A percentile compares a stretch with the other conserved stretches of the same genome.
Evolutionary conservation across 176 grass and related monocot species (phyloP).

Genomic region (Panicum miliaceum): DNA sequence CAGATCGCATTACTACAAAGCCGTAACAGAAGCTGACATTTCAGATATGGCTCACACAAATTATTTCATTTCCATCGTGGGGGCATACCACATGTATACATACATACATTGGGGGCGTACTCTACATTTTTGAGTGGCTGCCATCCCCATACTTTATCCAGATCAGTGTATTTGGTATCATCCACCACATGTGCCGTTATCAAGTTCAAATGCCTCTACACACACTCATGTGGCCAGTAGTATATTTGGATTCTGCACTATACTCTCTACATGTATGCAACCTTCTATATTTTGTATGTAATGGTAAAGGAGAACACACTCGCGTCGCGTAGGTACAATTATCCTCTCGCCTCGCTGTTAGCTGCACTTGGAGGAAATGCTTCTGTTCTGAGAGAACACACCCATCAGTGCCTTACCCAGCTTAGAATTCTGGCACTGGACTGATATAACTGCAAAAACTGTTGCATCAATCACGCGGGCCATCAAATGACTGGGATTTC

Average conservation of each 20-base stretch:
- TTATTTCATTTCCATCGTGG: constrained; percentile 38
- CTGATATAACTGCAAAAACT: neutral
- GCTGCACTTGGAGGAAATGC: constrained; percentile 8
- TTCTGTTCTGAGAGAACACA: neutral
- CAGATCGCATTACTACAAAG: neutral
- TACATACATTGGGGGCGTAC: neutral
- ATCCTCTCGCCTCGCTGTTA: constrained; percentile 19
- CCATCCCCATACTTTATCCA: constrained; percentile 7
- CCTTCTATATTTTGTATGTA: constrained; percentile 23
- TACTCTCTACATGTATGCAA: constrained; percentile 30
- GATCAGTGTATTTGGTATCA: neutral
- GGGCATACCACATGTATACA: constrained; percentile 31
- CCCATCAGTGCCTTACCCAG: neutral
- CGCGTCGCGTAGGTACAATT: constrained; percentile 34
- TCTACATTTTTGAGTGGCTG: constrained; percentile 15
- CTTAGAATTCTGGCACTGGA: neutral
- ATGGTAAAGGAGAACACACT: constrained; percentile 14
- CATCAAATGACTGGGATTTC: constrained; percentile 81
- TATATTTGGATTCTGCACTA: constrained; percentile 17
- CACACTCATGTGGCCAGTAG: neutral
- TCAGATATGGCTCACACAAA: neutral
- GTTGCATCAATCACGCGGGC: constrained; percentile 47
- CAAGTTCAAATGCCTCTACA: constrained; percentile 29
- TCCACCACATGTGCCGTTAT: constrained; percentile 17
- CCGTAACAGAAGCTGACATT: neutral